Conservation (phyloP, 768 basidiomycete species). For the Saitozyma sp. region DNA sequence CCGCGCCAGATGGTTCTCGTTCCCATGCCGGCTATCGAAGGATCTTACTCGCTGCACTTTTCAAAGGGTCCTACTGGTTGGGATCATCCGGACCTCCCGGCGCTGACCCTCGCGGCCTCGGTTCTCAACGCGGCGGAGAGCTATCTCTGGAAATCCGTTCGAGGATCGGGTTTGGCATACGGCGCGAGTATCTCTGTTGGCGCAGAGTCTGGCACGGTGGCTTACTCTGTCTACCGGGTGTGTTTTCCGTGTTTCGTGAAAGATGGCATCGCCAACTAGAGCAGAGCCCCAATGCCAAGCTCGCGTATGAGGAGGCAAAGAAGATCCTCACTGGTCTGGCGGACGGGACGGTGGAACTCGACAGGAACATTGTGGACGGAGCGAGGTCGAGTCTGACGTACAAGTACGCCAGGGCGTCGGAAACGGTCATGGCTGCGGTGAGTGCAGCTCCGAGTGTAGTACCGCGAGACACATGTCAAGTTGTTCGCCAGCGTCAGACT, state of each 20-base stretch:
- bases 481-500: too few relatives aligned
- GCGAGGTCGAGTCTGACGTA: conserved; percentile 92
- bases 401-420: conserved; percentile 72
- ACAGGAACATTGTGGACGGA: conserved; percentile 78
- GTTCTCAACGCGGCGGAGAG: conserved; percentile 91
- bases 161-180: conserved; percentile 92
- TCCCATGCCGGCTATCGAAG: conserved; percentile 90
- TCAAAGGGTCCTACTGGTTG: conserved; percentile 78
- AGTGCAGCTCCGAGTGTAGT: conserved; percentile 40
- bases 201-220: conserved; percentile 72
- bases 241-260: conserved; percentile 12
- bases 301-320: conserved; percentile 77
- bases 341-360: conserved; percentile 67
- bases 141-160: conserved; percentile 88
- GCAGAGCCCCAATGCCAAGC: conserved; percentile 54
- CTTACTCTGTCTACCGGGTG: conserved; percentile 71
- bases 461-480: too few relatives aligned
- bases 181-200: conserved; percentile 77
- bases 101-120: conserved; percentile 78
- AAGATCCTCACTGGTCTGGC: conserved; percentile 76
- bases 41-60: conserved; percentile 76
- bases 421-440: conserved; percentile 85
- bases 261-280: neutral
- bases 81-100: conserved; percentile 77
- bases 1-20: conserved; percentile 71